Base-by-base conservation (phyloP, 306 rosid genomes). In the Prunus padus region DNA sequence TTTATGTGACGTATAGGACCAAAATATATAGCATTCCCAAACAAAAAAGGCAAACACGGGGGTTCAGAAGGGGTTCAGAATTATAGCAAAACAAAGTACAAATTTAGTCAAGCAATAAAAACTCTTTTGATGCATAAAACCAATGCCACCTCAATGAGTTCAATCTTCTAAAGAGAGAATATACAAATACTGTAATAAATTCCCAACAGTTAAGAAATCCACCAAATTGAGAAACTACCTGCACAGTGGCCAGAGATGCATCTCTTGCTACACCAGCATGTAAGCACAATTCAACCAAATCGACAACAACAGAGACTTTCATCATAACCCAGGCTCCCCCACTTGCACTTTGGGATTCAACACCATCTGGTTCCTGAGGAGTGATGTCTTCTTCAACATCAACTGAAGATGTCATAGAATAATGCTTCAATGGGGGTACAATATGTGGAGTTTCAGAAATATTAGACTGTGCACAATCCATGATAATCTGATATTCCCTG, bases 391-490 rank as follows among this genome's bases (percentile, higher is more conserved):
- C 81, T 77, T 81, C 57, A 40, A 75, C 81, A 75, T 85, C 88
- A 81, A 49, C 76, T 69, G 85, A 68, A 67, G 88, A 74, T 67
- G 46, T 42, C 33, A 65, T 33, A 69, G 90, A 77, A 71, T 69
- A 42, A 45, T 80, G 86, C 72, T 84, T 85, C 73, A 90, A 76
- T 8, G 87, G 80, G 69, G 97, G 93, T 77, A 91, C 88, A 71
- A 79, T 72, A 50, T 72, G 75, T 30, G 97, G 90, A 55, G 87
- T 88, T 91, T 95, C 99, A 20, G 99, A 90, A 79, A 92, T 76
- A 79, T 95, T 95, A 65, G 97, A 87, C 68, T 82, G 79, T 59
- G 97, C 96, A 86, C 99, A 95, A 84, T 95, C 97, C 2, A 92
- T 76, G 67, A 95, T 92, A 79, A 95, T 90, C 86, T 86, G 90